phyloP scores from a whole-genome alignment of 768 basidiomycete genomes.

The Suillus weaverae region DNA sequence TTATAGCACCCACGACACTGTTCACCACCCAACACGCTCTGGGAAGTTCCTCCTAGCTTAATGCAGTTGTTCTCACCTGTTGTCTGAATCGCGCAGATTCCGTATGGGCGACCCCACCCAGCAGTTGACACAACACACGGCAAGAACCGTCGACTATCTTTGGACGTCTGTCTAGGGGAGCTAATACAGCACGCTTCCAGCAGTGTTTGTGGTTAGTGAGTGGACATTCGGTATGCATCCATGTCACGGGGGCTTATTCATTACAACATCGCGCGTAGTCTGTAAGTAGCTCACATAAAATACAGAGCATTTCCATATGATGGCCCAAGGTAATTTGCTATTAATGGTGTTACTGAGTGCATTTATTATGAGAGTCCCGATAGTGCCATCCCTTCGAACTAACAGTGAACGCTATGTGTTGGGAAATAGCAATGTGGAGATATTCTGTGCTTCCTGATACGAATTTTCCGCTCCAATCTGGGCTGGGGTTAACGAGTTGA shows the following conservation, averaged over 20 bases:
- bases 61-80: background rate
- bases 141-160: background rate
- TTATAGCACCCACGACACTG: background rate
- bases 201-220: background rate
- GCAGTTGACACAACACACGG: background rate
- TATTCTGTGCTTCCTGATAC: slow-evolving; percentile 20
- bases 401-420: background rate
- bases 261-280: background rate
- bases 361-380: background rate
- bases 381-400: background rate
- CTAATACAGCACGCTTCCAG: background rate
- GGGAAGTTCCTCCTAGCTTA: background rate
- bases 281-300: background rate
- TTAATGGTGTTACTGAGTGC: background rate
- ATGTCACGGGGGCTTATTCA: background rate
- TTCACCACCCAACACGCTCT: background rate
- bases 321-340: background rate
- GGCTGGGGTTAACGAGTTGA: slow-evolving; percentile 17
- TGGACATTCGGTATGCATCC: background rate
- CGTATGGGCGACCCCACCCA: background rate
- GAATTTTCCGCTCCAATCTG: slow-evolving; percentile 26
- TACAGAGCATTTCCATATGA: background rate
- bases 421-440: slow-evolving; percentile 21
- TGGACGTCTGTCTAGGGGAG: background rate
- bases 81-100: background rate